These are phyloP conservation scores for Mucor piriformis DNA, from an alignment of 371 early-diverging fungal genomes.

Conservation along the genomic window DNA sequence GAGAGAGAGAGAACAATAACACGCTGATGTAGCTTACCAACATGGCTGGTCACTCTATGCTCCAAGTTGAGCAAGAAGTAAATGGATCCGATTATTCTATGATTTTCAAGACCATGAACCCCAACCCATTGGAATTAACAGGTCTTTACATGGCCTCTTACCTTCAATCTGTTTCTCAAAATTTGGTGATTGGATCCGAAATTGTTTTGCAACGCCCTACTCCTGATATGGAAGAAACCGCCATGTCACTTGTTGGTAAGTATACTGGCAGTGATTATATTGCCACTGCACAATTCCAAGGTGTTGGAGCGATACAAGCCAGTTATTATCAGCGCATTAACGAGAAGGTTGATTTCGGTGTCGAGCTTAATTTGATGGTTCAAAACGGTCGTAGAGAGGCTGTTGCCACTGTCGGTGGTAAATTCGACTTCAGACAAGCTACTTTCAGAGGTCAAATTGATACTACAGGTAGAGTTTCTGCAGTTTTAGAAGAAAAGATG, in stretches of 20 bases:
- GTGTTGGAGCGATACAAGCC: constrained; percentile 82
- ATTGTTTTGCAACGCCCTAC: constrained; percentile 84
- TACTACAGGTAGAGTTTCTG: constrained; percentile 84
- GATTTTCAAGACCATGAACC: constrained; percentile 94
- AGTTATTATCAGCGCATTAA: constrained; percentile 91
- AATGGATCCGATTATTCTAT: constrained; percentile 84
- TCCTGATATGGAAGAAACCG: constrained; percentile 82
- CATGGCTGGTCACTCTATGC: constrained; percentile 83
- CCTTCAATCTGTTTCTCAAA: constrained; percentile 88
- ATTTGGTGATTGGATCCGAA: constrained; percentile 88
- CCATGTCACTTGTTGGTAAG: constrained; percentile 75
- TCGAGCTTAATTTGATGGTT: constrained; percentile 86
- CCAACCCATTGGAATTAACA: constrained; percentile 86
- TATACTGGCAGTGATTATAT: constrained; percentile 77
- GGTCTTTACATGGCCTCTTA: constrained; percentile 88
- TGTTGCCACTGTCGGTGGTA: constrained; percentile 92
- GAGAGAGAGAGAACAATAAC: neutral
- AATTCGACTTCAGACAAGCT: constrained; percentile 92
- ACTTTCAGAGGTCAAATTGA: constrained; percentile 92
- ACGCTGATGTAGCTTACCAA: constrained; percentile 54
- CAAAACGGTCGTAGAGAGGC: constrained; percentile 86
- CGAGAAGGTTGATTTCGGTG: constrained; percentile 92
- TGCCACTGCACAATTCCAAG: constrained; percentile 84
- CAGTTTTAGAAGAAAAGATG: constrained; percentile 94
- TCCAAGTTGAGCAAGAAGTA: constrained; percentile 91